Base-by-base conservation (phyloP, 2,329 filamentous ascomycete species). In the Chlorencoelia australis region DNA sequence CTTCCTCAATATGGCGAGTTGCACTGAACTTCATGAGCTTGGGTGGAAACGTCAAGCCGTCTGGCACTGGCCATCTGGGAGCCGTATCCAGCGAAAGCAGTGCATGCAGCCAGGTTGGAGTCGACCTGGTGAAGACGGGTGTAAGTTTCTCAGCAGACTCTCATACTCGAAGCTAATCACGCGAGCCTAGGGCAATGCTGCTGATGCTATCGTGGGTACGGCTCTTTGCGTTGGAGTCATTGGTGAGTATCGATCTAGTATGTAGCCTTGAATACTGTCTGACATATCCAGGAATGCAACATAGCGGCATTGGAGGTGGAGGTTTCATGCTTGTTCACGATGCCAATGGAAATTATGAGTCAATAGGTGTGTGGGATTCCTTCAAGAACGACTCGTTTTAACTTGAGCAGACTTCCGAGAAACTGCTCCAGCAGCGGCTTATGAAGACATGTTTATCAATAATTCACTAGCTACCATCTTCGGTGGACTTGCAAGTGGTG, bases 281-380 rank as follows among this genome's bases (percentile, higher is more conserved):
- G 17, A 44, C 30, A 1, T 7, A 15, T 7, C n/a, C 21, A 68
- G 66, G 71, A 38, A 83, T 83, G 75, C 83, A 85, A 49, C 82
- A 88, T 56, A 74, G 73, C 26, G 88, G 89, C 11, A 81, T 95
- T 41, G 88, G 84, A 14, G 89, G 89, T 5, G 89, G 89, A 26
- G 89, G 89, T 2, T 96, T 96, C 61, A 82, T 87, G 70, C 67
- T 94, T 4, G 73, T 94, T 4, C 77, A 84, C 31, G 69, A 75
- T 21, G 63, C 73, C 11, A 66, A 84, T 40, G 86, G 86, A n/a
- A 66, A 67, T 13, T 93, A 88, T 54, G 86, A 94, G 54, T 79
- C 79, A 40, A 77, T 96, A 48, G 52, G 52, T 54, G 35, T 5
- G 41, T 27, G n/a, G 25, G n/a, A 6, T 27, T 13, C 8, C 18